Percentiles rank a stretch among this genome's conserved stretches.
These are phyloP conservation scores for Diplosphaera chodatii DNA, from an alignment of 139 green algal species.

Conservation along the genomic window DNA sequence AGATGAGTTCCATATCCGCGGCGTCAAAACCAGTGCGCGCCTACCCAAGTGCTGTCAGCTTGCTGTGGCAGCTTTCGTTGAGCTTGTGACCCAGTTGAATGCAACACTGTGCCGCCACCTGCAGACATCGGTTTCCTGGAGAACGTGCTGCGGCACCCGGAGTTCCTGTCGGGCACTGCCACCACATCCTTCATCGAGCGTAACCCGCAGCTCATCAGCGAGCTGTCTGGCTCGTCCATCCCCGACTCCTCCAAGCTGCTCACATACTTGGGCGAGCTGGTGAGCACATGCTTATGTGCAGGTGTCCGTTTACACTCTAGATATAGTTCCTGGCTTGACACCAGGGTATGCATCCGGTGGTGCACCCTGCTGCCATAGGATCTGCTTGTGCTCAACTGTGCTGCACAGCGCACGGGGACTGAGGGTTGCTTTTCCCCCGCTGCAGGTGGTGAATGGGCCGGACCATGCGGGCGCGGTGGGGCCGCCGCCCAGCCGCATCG, in stretches of 20 bases:
- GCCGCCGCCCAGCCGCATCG: conserved; percentile 33
- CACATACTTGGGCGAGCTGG: conserved; percentile 73
- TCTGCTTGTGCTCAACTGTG: too few species aligned
- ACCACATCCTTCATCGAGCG: conserved; percentile 81
- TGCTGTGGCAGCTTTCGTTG: too few species aligned
- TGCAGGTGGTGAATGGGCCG: conserved; percentile 74
- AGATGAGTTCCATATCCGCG: conserved; percentile 44
- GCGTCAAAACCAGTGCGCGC: conserved; percentile 92
- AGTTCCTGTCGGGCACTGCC: conserved; percentile 68
- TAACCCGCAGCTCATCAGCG: conserved; percentile 63
- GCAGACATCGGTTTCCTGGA: conserved; percentile 60
- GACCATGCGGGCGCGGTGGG: conserved; percentile 77
- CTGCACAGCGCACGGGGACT: too few species aligned
- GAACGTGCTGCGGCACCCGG: conserved; percentile 81
- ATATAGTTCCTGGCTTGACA: too few species aligned
- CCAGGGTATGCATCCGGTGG: too few species aligned
- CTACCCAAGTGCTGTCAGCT: too few species aligned
- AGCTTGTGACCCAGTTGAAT: too few species aligned
- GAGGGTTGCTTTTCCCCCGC: not conserved
- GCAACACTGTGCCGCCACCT: too few species aligned
- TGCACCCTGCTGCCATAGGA: too few species aligned
- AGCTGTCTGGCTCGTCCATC: conserved; percentile 19
- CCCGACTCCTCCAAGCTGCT: conserved; percentile 47
- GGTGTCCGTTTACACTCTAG: too few species aligned
- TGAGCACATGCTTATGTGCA: too few species aligned